Evolutionary conservation across 305 asterid species (phyloP).

Genomic region (Andrographis paniculata): DNA sequence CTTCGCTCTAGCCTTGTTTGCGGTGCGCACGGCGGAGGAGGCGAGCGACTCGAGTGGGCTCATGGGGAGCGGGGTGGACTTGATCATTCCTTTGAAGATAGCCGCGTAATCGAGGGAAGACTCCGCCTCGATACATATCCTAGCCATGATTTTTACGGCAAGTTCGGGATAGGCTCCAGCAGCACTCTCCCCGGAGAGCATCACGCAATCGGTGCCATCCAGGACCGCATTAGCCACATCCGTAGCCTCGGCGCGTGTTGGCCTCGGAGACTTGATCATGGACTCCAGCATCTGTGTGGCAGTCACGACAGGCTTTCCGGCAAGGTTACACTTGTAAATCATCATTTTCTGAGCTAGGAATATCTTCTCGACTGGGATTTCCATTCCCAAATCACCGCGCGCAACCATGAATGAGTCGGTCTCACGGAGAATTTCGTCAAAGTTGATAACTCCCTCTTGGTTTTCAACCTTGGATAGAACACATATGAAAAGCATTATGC

Average conservation of each 20-base stretch:
- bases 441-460: slow-evolving; percentile 59
- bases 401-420: slow-evolving; percentile 66
- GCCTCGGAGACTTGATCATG: slow-evolving; percentile 63
- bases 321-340: slow-evolving; percentile 62
- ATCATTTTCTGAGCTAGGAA: slow-evolving; percentile 65
- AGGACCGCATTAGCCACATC: slow-evolving; percentile 54
- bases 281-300: slow-evolving; percentile 33
- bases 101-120: slow-evolving; percentile 45
- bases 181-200: slow-evolving; percentile 40
- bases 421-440: slow-evolving; percentile 55
- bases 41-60: slow-evolving; percentile 57
- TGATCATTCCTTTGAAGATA: slow-evolving; percentile 43
- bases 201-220: slow-evolving; percentile 2
- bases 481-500: neutral
- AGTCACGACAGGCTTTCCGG: slow-evolving; percentile 50
- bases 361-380: slow-evolving; percentile 56
- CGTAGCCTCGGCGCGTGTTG: slow-evolving; percentile 67
- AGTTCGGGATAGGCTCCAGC: slow-evolving; percentile 59
- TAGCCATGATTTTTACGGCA: slow-evolving; percentile 49
- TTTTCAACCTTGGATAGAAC: slow-evolving; percentile 41
- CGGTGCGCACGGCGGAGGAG: slow-evolving; percentile 51
- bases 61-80: slow-evolving; percentile 49
- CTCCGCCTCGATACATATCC: slow-evolving; percentile 54
- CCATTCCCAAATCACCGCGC: slow-evolving; percentile 69
- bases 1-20: slow-evolving; percentile 43